These are phyloP conservation scores for Carex pumila DNA, from an alignment of 176 grass and related monocot species.

Conservation along the genomic window DNA sequence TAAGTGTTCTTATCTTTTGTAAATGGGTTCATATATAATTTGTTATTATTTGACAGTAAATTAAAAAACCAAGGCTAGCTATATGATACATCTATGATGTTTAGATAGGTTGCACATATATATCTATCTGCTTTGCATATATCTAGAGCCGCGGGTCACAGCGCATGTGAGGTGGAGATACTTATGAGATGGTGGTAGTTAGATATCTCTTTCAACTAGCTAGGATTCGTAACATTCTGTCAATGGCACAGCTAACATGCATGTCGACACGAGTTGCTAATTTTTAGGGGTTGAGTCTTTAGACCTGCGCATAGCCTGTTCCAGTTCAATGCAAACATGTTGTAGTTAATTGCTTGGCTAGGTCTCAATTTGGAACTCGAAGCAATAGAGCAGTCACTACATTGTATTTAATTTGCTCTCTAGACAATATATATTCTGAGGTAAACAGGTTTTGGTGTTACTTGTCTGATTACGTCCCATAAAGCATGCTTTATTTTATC, in stretches of 20 bases:
- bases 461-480: neutral
- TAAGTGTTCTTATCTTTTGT: neutral
- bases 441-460: neutral
- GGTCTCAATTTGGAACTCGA: neutral
- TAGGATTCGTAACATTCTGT: slow-evolving; percentile 4
- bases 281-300: slow-evolving; percentile 11
- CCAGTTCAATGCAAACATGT: slow-evolving; percentile 7
- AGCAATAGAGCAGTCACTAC: neutral
- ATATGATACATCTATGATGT: neutral
- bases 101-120: neutral
- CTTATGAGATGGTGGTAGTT: slow-evolving; percentile 2
- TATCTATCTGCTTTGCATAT: neutral
- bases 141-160: neutral
- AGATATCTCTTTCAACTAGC: slow-evolving; percentile 32
- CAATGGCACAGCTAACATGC: slow-evolving; percentile 17
- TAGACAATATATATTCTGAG: neutral
- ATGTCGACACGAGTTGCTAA: slow-evolving; percentile 24
- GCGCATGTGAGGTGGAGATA: neutral
- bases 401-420: neutral
- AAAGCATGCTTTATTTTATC: neutral
- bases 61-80: neutral
- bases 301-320: slow-evolving; percentile 6
- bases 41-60: neutral
- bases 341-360: neutral
- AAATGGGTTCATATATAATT: neutral